phyloP scores from a whole-genome alignment of 1,284 basidiomycete genomes.

The Somion occarium region DNA sequence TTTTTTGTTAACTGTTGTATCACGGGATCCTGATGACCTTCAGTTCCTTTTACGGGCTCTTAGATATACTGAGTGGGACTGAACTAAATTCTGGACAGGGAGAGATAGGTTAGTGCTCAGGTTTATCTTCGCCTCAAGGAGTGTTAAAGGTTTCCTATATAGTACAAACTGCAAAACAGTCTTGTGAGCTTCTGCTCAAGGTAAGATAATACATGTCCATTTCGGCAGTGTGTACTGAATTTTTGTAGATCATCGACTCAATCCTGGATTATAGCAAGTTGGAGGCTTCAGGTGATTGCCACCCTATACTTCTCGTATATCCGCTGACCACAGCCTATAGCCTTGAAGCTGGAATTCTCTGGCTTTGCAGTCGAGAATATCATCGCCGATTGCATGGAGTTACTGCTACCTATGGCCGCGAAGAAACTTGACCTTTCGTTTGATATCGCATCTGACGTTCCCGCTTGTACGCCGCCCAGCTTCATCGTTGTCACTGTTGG shows the following conservation, averaged over 20 bases:
- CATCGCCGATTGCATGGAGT: slow-evolving; percentile 70
- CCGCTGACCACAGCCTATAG: slow-evolving; percentile 36
- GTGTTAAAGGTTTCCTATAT: background rate
- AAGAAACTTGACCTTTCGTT: slow-evolving; percentile 68
- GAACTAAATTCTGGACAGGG: slow-evolving; percentile 60
- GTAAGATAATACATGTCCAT: slow-evolving; percentile 26
- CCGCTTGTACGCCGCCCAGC: slow-evolving; percentile 41
- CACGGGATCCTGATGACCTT: background rate
- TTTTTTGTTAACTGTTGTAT: background rate
- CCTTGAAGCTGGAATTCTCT: slow-evolving; percentile 62
- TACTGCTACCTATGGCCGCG: slow-evolving; percentile 65
- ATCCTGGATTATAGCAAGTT: slow-evolving; percentile 73
- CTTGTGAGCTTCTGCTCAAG: slow-evolving; percentile 65
- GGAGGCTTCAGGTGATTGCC: slow-evolving; percentile 64
- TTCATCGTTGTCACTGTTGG: background rate
- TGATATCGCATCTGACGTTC: slow-evolving; percentile 61
- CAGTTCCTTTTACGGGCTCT: slow-evolving; percentile 67
- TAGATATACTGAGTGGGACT: slow-evolving; percentile 63
- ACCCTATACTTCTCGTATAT: no score
- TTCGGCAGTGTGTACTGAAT: background rate
- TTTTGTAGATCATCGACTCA: slow-evolving; percentile 61
- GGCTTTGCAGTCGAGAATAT: slow-evolving; percentile 67
- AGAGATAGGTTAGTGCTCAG: slow-evolving; percentile 64
- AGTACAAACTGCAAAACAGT: slow-evolving; percentile 74
- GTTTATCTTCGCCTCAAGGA: background rate